Conservation (phyloP, 208 protist species). For the Trichomonas gallinae region DNA sequence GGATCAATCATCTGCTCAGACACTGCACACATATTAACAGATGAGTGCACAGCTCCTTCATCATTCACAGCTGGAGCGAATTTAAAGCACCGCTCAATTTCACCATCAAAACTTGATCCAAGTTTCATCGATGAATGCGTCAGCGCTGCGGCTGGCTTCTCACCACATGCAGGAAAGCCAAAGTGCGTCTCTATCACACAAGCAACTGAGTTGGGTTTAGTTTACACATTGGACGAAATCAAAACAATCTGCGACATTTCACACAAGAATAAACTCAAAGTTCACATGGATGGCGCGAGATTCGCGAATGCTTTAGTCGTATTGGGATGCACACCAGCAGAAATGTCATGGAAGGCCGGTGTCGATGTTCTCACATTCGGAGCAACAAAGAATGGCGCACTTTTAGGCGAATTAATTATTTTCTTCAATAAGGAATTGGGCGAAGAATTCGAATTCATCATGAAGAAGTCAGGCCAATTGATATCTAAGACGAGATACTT, state of each 20-base stretch:
- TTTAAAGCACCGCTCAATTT: background rate
- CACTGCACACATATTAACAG: background rate
- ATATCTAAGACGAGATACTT: constrained; percentile 2
- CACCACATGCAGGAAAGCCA: background rate
- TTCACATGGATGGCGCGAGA: background rate
- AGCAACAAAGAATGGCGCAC: background rate
- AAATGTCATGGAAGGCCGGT: background rate
- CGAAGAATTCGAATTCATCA: background rate
- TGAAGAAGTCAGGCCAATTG: background rate
- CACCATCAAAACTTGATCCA: background rate
- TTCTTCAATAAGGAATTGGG: background rate
- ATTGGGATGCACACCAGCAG: background rate
- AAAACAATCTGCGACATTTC: background rate
- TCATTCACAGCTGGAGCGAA: background rate
- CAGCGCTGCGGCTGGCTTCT: background rate
- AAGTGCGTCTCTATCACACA: background rate
- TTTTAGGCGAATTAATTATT: background rate
- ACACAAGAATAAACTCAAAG: background rate
- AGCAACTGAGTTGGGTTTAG: background rate
- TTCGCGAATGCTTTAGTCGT: background rate
- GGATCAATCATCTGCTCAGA: background rate
- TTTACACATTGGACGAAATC: background rate
- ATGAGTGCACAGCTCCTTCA: background rate
- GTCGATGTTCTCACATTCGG: background rate
- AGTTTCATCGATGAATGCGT: background rate